Percentiles rank a stretch among this genome's conserved stretches.
Evolutionary conservation across 768 basidiomycete species (phyloP).

Genomic region (Pulveroboletus sp.): DNA sequence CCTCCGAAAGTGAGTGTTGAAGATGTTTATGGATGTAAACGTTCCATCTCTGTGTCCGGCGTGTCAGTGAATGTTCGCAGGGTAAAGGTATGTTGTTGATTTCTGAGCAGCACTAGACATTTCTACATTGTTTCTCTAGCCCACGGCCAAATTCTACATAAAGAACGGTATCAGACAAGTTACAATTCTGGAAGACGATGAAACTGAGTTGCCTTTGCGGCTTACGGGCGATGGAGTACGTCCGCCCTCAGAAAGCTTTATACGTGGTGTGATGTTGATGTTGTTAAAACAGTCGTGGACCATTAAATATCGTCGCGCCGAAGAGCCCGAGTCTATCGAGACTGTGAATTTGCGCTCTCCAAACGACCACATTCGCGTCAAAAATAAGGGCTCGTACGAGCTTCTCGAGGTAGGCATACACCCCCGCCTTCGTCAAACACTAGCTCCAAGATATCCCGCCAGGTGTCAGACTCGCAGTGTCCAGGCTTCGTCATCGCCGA

Average conservation of each 20-base stretch:
- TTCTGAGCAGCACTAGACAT: neutral
- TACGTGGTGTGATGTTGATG: neutral
- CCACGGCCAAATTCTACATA: conserved; percentile 84
- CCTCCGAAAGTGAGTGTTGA: conserved; percentile 64
- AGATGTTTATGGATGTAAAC: conserved; percentile 84
- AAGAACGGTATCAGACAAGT: conserved; percentile 50
- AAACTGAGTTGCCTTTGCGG: conserved; percentile 69
- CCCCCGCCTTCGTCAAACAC: neutral
- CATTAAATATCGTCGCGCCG: conserved; percentile 62
- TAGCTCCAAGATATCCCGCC: neutral
- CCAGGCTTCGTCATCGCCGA: conserved; percentile 62
- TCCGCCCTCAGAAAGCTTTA: conserved; percentile 3
- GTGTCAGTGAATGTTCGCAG: conserved; percentile 80
- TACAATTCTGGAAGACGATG: conserved; percentile 70
- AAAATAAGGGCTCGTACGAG: conserved; percentile 71
- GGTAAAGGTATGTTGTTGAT: conserved; percentile 51
- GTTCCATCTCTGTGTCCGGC: conserved; percentile 68
- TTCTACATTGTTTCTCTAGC: conserved; percentile 39
- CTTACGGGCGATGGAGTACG: conserved; percentile 88
- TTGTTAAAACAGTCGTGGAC: conserved; percentile 70
- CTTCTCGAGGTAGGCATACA: conserved; percentile 52
- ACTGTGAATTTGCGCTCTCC: conserved; percentile 47
- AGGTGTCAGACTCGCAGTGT: conserved; percentile 85
- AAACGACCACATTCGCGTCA: conserved; percentile 72
- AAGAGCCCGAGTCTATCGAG: conserved; percentile 37